Base-by-base conservation (phyloP, 2,329 filamentous ascomycete genomes). In the Dactylella cylindrospora region DNA sequence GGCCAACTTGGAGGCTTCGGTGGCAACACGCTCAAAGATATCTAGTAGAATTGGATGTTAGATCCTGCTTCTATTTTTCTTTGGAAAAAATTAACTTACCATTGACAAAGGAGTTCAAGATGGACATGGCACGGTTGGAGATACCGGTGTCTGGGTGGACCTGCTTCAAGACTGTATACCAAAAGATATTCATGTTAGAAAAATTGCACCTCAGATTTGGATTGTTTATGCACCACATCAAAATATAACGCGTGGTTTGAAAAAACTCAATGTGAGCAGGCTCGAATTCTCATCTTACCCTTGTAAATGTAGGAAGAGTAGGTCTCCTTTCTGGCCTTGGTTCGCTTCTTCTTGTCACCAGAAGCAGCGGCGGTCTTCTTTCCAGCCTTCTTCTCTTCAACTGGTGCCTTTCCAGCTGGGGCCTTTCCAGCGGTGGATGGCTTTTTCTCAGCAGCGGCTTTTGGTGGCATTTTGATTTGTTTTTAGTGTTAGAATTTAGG, bases 251-350 rank as follows among this genome's bases (percentile, higher is more conserved):
- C n/a, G n/a, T n/a, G n/a, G n/a, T n/a, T n/a, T n/a, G n/a, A n/a
- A n/a, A n/a, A n/a, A n/a, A n/a, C n/a, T n/a, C n/a, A n/a, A n/a
- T n/a, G n/a, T n/a, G n/a, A n/a, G n/a, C n/a, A n/a, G n/a, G n/a
- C n/a, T n/a, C n/a, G n/a, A n/a, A n/a, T 45, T 36, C 23, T 22
- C n/a, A 32, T 74, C 83, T 76, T 74, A 96, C 91, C 93, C 83
- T 97, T 98, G 88, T 97, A 98, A 79, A 98, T 98, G 84, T 98
- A 98, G 53, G 89, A 94, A 70, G 88, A 94, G 82, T 98, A 98
- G n/a, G 93, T 98, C 83, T 98, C 93, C 87, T 97, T 97, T 79
- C 93, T 86, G 70, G 90, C 88, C 90, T 98, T 98, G 80, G 90
- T 95, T 74, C 93, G 89, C 90, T 97, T 98, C 88, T 98, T 98